phyloP scores from a whole-genome alignment of 2,329 filamentous ascomycete genomes.

The Diaporthe citri region DNA sequence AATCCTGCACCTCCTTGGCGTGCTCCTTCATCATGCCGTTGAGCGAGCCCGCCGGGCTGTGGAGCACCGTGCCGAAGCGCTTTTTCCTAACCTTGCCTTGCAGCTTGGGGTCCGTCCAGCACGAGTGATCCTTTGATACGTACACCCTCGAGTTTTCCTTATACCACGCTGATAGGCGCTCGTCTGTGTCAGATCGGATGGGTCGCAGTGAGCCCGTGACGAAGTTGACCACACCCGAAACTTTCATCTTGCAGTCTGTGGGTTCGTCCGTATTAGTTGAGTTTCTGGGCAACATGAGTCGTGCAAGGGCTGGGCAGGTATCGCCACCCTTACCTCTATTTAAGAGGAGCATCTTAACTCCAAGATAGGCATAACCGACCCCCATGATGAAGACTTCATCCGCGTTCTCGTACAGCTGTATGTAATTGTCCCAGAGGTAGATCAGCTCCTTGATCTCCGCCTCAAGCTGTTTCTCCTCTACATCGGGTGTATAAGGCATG shows the following conservation, averaged over 20 bases:
- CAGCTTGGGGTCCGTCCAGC: conserved; percentile 77
- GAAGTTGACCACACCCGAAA: conserved; percentile 84
- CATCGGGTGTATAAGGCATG: conserved; percentile 60
- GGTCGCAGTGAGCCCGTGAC: conserved; percentile 82
- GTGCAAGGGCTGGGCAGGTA: background rate
- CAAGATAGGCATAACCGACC: conserved; percentile 88
- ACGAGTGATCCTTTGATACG: conserved; percentile 79
- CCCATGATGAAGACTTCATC: conserved; percentile 88
- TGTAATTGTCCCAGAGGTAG: conserved; percentile 97
- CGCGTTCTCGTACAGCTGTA: conserved; percentile 79
- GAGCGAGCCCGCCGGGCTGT: conserved; percentile 62
- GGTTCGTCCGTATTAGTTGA: conserved; percentile 14
- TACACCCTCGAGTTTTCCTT: conserved; percentile 84
- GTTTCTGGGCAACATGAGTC: no score
- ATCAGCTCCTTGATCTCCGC: conserved; percentile 79
- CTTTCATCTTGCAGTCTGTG: conserved; percentile 72
- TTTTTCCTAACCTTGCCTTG: conserved; percentile 70
- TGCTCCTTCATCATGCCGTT: conserved; percentile 70
- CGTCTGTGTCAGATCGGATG: conserved; percentile 82
- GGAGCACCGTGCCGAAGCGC: conserved; percentile 70
- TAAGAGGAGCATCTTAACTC: conserved; percentile 83
- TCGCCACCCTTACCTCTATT: conserved; percentile 71
- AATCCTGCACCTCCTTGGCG: conserved; percentile 63
- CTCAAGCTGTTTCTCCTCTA: conserved; percentile 63
- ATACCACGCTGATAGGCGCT: conserved; percentile 84